phyloP scores from a whole-genome alignment of 208 protist genomes.

The Vickermania spadyakhi region DNA sequence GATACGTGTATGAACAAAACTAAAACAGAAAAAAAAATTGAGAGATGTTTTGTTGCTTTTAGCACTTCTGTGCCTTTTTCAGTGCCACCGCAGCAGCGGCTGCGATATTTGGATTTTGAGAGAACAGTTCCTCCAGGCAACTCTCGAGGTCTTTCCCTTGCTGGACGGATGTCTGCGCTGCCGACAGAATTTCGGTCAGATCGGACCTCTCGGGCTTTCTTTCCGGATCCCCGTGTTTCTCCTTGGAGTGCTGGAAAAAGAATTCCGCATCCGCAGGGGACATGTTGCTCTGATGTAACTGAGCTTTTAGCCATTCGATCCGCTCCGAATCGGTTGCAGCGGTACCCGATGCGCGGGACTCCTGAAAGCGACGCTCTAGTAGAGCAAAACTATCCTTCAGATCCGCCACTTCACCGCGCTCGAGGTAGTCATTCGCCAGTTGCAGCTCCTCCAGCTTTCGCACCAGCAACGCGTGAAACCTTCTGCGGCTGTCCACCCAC shows the following conservation, averaged over 20 bases:
- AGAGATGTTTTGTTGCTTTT: no score
- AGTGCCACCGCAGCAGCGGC: neutral
- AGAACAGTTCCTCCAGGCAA: neutral
- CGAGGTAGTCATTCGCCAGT: constrained; percentile 48
- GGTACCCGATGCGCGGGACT: constrained; percentile 5
- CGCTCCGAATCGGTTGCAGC: constrained; percentile 22
- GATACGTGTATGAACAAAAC: no score
- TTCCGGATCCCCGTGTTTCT: no score
- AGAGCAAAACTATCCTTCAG: constrained; percentile 13
- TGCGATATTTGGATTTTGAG: neutral
- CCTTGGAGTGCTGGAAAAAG: no score
- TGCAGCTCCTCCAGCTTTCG: constrained; percentile 84
- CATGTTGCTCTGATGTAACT: constrained; percentile 3
- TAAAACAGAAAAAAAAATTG: no score
- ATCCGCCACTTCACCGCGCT: constrained; percentile 11
- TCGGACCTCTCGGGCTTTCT: no score
- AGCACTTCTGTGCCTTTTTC: neutral
- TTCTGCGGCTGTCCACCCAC: constrained; percentile 86
- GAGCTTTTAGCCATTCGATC: constrained; percentile 35
- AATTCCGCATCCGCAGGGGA: no score
- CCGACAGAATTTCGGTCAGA: no score
- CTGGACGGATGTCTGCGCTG: neutral
- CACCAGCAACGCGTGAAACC: constrained; percentile 90
- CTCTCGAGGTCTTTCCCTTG: neutral
- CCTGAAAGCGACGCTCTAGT: constrained; percentile 31